Conservation (phyloP, 2,329 filamentous ascomycete species). For the Sporothrix protearum region DNA sequence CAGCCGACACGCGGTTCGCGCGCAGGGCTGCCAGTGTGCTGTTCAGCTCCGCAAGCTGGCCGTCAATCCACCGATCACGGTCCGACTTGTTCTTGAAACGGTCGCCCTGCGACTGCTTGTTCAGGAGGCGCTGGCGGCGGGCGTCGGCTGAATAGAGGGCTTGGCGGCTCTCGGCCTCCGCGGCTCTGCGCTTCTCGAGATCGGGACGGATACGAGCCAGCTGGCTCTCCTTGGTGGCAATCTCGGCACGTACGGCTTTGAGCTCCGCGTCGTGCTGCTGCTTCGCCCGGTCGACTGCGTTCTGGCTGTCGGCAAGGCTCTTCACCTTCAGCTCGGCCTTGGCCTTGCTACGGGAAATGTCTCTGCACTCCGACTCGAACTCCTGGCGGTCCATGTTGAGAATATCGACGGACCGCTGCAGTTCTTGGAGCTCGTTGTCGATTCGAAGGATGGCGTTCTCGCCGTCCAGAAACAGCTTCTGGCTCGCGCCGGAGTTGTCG, state of each 20-base stretch:
- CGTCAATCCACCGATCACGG: slow-evolving; percentile 75
- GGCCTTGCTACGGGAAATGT: slow-evolving; percentile 73
- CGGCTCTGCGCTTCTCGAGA: slow-evolving; percentile 67
- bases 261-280: slow-evolving; percentile 69
- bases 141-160: slow-evolving; percentile 74
- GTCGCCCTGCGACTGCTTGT: slow-evolving; percentile 84
- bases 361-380: slow-evolving; percentile 83
- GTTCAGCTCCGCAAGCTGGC: slow-evolving; percentile 77
- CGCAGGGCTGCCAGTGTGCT: slow-evolving; percentile 74
- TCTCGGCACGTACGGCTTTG: slow-evolving; percentile 67
- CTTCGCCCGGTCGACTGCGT: slow-evolving; percentile 69
- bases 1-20: slow-evolving; percentile 76
- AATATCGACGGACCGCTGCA: slow-evolving; percentile 79
- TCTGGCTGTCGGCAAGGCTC: slow-evolving; percentile 76
- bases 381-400: slow-evolving; percentile 80
- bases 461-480: slow-evolving; percentile 69
- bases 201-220: slow-evolving; percentile 71
- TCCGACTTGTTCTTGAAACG: slow-evolving; percentile 86
- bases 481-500: slow-evolving; percentile 78
- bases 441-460: slow-evolving; percentile 76
- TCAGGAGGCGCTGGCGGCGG: slow-evolving; percentile 72
- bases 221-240: slow-evolving; percentile 71
- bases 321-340: slow-evolving; percentile 85
- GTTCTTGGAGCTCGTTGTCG: slow-evolving; percentile 72
- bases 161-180: slow-evolving; percentile 67